Base-by-base conservation (phyloP, 2,329 filamentous ascomycete species). In the Paraconiothyrium brasiliense region DNA sequence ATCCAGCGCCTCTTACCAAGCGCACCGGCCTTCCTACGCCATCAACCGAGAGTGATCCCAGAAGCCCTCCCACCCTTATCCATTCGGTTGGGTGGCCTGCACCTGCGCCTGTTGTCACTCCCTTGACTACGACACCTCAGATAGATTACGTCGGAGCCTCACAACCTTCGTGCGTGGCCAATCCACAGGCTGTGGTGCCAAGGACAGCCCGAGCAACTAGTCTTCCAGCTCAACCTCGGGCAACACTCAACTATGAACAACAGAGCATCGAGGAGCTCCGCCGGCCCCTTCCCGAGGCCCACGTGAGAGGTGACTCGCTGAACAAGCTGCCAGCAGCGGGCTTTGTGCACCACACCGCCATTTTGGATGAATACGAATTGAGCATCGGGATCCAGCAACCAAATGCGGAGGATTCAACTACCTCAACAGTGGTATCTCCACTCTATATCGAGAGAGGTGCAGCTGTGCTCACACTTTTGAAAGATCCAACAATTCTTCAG, bases 1-100 rank as follows among this genome's bases (percentile, higher is more conserved):
- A 78, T 57, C 75, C 76, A 2, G 75, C 76, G 14, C 76, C 76
- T 13, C 60, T 78, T 64, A 76, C 76, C 3, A 75, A 74, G 60
- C 55, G 39, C 27, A 44, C 32, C 20, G 6, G 3, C 16, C 48
- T 61, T 48, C 63, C 69, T 39, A 69, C 65, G 58, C 66, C 68
- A 22, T 57, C 66, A 22, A 59, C 59, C 30, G 54, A 66, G 16
- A 52, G 63, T 20, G 54, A 57, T 13, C 30, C 51, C 10, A 67
- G 51, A 35, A 65, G 63, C n/a, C 61, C 69, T 59, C 57, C 57
- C 27, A 44, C 16, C 9, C 54, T 34, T 43, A 0, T 51, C 20
- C 50, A 20, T 47, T 61, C 63, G 0, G 51, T 56, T 13, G 54
- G 64, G 35, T 58, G 41, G 54, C 14, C 9, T 37, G 27, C 20